Percentiles rank a stretch among this genome's conserved stretches.
Evolutionary conservation across 192 early-diverging fungal species (phyloP).

Genomic region (Gaertneriomyces sp.): DNA sequence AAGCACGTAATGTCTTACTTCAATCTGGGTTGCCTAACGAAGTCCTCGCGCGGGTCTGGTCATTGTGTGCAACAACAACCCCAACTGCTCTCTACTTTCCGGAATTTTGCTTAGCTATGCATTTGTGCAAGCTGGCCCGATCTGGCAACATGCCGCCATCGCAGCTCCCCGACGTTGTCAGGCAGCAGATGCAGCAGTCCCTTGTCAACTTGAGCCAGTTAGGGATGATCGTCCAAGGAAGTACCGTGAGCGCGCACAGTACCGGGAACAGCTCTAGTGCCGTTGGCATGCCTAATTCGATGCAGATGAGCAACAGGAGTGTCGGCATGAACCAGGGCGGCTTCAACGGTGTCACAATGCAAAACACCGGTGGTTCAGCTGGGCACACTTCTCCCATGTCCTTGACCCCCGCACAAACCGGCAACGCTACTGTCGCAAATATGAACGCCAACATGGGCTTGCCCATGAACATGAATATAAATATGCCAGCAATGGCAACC

Average conservation of each 20-base stretch:
- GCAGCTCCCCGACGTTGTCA: constrained; percentile 38
- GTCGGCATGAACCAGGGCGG: too few relatives aligned
- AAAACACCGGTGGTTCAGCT: too few relatives aligned
- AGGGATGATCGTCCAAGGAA: too few relatives aligned
- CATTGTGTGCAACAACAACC: constrained; percentile 33
- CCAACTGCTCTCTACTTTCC: constrained; percentile 41
- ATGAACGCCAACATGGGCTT: neutral
- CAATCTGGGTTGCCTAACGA: constrained; percentile 30
- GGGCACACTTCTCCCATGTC: neutral
- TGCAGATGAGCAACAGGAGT: too few relatives aligned
- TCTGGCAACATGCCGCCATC: constrained; percentile 38
- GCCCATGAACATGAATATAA: neutral
- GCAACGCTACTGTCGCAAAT: constrained; percentile 9
- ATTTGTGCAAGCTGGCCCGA: constrained; percentile 37
- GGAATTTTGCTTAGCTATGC: constrained; percentile 50
- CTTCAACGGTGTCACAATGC: too few relatives aligned
- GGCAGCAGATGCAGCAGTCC: constrained; percentile 35
- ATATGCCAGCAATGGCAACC: too few relatives aligned
- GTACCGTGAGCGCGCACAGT: too few relatives aligned
- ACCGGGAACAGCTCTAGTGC: too few relatives aligned
- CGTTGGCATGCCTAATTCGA: too few relatives aligned
- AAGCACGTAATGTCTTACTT: constrained; percentile 26
- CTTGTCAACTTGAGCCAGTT: constrained; percentile 2
- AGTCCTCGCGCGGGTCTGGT: constrained; percentile 35
- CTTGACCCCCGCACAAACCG: constrained; percentile 12